Evolutionary conservation across 2,329 filamentous ascomycete species (phyloP), one percentile per base, ranked within the genome.

Genomic region (Epichloe uncinata): DNA sequence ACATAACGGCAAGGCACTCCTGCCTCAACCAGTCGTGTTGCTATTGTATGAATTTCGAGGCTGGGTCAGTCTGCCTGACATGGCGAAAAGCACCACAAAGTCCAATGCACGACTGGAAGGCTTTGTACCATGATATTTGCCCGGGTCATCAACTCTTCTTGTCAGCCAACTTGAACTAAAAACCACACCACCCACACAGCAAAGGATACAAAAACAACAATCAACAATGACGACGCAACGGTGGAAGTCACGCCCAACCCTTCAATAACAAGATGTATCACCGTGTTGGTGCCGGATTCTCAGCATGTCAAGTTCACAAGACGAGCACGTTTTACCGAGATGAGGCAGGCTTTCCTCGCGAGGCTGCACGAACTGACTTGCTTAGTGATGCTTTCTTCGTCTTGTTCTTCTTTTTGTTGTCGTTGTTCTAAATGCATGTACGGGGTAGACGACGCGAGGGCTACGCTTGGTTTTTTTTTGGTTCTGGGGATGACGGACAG

Each of bases 381-480:
- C 22, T 34, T 34, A 4, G 26, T 44, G 20, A 18, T 34, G 9
- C 4, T 18, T 55, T 47, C 53, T 42, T 13, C 12, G n/a, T 5
- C n/a, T 16, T 18, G 8, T 16, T 26, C 15, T 42, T 5, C 40
- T 12, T 42, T 5, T 26, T 9, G 9, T 30, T 8, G 30, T 30
- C 30, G 16, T 42, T 26, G 40, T 42, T 53, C 49, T 52, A 53
- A 49, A 44, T 48, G 51, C 45, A 52, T 52, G 52, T 55, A 55
- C 52, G 52, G 53, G 45, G 50, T 55, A 56, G 53, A 52, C 30
- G 30, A 30, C 30, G 30, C 45, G 49, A 50, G 45, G 51, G 49
- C 53, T 41, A 47, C 18, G n/a, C 18, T 48, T 35, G 38, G 47
- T 50, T 50, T 3, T 30, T 18, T 30, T 30, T 9, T 30, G 26